Base-by-base conservation (phyloP, 192 early-diverging fungal genomes). In the Coemansia sp. region DNA sequence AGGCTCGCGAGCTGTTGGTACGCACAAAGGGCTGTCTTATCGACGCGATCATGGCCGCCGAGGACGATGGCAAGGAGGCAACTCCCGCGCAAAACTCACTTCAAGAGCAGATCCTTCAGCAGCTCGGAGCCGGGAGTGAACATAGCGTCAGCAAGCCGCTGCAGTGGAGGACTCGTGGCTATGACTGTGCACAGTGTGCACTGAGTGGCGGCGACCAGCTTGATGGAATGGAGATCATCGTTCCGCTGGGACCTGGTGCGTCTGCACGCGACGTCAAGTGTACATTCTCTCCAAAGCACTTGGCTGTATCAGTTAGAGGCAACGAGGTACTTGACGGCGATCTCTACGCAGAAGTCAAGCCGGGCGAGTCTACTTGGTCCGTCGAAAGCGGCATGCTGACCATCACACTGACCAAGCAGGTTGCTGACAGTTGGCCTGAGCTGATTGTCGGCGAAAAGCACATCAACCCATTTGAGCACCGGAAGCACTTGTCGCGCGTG, bases 11-110 rank as follows among this genome's bases (percentile, higher is more conserved):
- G 31, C 86, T 88, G 20, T 80, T 91, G 17, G 63, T 63, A 12
- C 75, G 74, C 53, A 74, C 79, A 29, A 77, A 82, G 17, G 84
- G 86, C 6, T 87, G 89, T 58, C 60, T 89, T 29, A 67, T 91
- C 35, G 86, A 88, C 27, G 89, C 89, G 4, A 86, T 92, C 42
- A 85, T 88, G 76, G 83, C 83, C 37, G 76, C 71, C 9, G 54
- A 66, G 7, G 60, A 64, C 29, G 65, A 65, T 19, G 29, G 37
- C 9, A 22, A 35, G 31, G 66, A 54, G 5, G 57, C 27, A 20
- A 24, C 36, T 14, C 36, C 20, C 20, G 60, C 19, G 37, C 57
- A 68, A 38, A 38, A 61, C 17, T 51, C 64, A 27, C 40, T 83
- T 10, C 64, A 78, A 51, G 60, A 43, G 24, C 68, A 66, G 68